Evolutionary conservation across 768 basidiomycete genomes (phyloP).

Genomic region (Russula griseocarnosa): DNA sequence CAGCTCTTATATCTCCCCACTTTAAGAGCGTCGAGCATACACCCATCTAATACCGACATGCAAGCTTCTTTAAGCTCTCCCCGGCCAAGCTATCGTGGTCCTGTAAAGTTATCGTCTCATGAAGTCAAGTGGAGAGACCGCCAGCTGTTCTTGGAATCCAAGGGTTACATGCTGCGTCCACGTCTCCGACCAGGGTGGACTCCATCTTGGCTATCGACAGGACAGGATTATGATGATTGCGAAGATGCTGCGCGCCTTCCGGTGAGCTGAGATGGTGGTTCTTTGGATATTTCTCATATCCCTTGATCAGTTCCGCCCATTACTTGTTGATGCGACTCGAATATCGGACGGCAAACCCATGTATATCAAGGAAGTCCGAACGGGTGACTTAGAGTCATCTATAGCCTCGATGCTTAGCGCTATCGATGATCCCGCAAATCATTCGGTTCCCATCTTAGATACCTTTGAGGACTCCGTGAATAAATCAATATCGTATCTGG

Average conservation of each 20-base stretch:
- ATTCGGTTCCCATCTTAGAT: constrained; percentile 24
- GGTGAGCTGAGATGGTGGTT: neutral
- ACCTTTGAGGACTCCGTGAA: constrained; percentile 8
- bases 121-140: no score
- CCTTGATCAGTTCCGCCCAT: neutral
- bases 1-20: neutral
- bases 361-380: constrained; percentile 33
- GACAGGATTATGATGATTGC: neutral
- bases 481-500: constrained; percentile 14
- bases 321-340: constrained; percentile 26
- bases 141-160: no score
- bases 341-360: constrained; percentile 31
- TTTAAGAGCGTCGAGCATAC: no score
- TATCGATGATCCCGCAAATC: constrained; percentile 11
- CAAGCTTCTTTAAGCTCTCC: neutral
- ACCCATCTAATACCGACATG: neutral
- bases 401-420: constrained; percentile 25
- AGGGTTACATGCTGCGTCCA: no score
- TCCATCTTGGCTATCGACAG: constrained; percentile 26
- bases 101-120: neutral
- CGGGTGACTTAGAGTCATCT: constrained; percentile 19
- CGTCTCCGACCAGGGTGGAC: no score
- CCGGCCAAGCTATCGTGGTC: neutral
- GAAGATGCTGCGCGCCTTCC: constrained; percentile 15
- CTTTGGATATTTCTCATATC: neutral